Conservation (phyloP, 176 grass and related monocot species). For the Microstegium vimineum region DNA sequence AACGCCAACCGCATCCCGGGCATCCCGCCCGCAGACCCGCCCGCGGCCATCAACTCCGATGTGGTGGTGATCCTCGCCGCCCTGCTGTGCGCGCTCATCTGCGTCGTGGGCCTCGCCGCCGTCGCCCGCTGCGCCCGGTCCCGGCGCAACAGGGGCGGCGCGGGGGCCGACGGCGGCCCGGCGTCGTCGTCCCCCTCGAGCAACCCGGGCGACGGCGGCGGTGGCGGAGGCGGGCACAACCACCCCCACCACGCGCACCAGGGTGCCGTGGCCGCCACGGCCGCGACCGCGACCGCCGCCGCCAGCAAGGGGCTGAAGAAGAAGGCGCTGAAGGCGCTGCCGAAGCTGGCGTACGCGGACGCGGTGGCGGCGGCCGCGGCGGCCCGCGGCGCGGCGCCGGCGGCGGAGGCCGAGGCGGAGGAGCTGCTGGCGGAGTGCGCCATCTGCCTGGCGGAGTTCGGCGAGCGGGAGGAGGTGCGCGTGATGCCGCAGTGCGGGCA, state of each 20-base stretch:
- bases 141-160: constrained; percentile 18
- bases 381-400: constrained; percentile 30
- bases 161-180: background rate
- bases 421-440: constrained; percentile 40
- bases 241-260: background rate
- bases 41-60: constrained; percentile 35
- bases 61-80: constrained; percentile 63
- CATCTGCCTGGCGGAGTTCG: constrained; percentile 65
- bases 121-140: constrained; percentile 47
- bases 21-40: constrained; percentile 43
- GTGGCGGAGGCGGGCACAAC: background rate
- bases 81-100: constrained; percentile 65
- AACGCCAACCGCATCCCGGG: constrained; percentile 14
- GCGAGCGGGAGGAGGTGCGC: constrained; percentile 61
- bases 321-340: constrained; percentile 58
- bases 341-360: constrained; percentile 57
- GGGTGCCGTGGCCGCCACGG: background rate
- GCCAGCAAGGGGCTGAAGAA: constrained; percentile 56
- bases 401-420: background rate
- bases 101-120: constrained; percentile 54
- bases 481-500: constrained; percentile 82
- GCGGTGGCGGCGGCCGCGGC: constrained; percentile 45
- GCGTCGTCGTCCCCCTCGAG: background rate
- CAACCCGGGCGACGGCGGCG: constrained; percentile 19
- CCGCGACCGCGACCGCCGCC: background rate